phyloP scores from a whole-genome alignment of 2,329 filamentous ascomycete species.

The Ciborinia camelliae region DNA sequence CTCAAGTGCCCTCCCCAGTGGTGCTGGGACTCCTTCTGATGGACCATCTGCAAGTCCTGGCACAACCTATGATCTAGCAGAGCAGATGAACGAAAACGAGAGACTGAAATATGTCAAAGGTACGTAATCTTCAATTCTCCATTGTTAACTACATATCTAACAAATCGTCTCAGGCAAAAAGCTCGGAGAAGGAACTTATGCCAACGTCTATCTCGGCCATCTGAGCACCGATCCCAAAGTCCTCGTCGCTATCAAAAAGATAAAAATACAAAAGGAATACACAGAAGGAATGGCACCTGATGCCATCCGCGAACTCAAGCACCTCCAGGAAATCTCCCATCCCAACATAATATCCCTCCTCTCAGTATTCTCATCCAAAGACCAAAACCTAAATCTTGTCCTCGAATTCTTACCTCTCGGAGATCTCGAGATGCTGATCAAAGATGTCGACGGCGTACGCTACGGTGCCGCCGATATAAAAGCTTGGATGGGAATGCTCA shows the following conservation, averaged over 20 bases:
- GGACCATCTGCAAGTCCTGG: slow-evolving; percentile 21
- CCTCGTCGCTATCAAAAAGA: slow-evolving; percentile 89
- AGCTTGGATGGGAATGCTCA: slow-evolving; percentile 98
- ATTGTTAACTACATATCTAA: slow-evolving; percentile 3
- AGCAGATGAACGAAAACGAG: slow-evolving; percentile 77
- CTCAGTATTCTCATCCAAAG: slow-evolving; percentile 91
- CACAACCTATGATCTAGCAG: slow-evolving; percentile 57
- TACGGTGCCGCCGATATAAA: slow-evolving; percentile 93
- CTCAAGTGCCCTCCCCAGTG: slow-evolving; percentile 12
- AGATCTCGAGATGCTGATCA: slow-evolving; percentile 91
- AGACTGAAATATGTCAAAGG: slow-evolving; percentile 89
- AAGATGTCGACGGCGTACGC: slow-evolving; percentile 71
- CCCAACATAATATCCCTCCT: slow-evolving; percentile 93
- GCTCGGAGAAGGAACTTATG: slow-evolving; percentile 94
- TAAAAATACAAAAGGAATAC: slow-evolving; percentile 82
- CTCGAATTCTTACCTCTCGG: slow-evolving; percentile 92
- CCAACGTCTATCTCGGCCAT: slow-evolving; percentile 88
- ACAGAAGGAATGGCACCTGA: slow-evolving; percentile 91
- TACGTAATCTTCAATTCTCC: slow-evolving; percentile 35
- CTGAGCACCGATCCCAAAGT: slow-evolving; percentile 67
- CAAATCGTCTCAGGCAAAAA: slow-evolving; percentile 62
- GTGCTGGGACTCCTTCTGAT: slow-evolving; percentile 26
- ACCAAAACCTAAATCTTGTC: slow-evolving; percentile 94
- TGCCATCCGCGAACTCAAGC: slow-evolving; percentile 92
- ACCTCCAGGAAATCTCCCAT: slow-evolving; percentile 88